Evolutionary conservation across 2,329 filamentous ascomycete species (phyloP).

Genomic region (Claviceps sp.): DNA sequence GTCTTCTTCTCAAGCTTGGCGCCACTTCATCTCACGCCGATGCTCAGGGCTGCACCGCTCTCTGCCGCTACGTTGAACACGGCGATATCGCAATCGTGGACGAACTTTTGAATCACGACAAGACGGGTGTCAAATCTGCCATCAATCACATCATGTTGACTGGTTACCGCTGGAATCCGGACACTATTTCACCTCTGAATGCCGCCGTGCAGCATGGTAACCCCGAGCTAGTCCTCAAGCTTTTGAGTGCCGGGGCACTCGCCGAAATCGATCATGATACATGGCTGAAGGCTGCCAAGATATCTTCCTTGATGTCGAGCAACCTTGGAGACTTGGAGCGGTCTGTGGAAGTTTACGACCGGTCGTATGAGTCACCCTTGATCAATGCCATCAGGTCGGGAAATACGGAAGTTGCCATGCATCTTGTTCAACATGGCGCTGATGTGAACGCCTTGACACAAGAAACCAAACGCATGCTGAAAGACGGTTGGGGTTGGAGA

Average conservation of each 20-base stretch:
- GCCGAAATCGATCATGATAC: constrained; percentile 47
- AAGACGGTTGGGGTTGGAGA: constrained; percentile 16
- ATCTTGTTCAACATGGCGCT: constrained; percentile 49
- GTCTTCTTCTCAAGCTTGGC: constrained; percentile 53
- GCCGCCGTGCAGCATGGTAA: constrained; percentile 44
- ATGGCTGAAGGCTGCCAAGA: constrained; percentile 45
- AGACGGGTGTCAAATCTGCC: constrained; percentile 45
- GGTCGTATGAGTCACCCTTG: constrained; percentile 48
- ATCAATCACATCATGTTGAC: constrained; percentile 49
- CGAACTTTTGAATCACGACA: constrained; percentile 40
- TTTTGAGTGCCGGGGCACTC: constrained; percentile 51
- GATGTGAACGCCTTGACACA: constrained; percentile 48
- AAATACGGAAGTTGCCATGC: constrained; percentile 33
- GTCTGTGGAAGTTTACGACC: constrained; percentile 35
- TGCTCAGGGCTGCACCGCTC: constrained; percentile 44
- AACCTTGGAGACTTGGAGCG: constrained; percentile 27
- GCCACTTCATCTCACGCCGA: constrained; percentile 65
- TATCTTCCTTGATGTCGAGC: constrained; percentile 24
- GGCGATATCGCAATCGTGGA: constrained; percentile 35
- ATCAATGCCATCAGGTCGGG: constrained; percentile 40
- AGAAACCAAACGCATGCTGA: constrained; percentile 21
- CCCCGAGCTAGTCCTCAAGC: constrained; percentile 36
- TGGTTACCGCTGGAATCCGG: constrained; percentile 18
- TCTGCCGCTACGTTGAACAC: constrained; percentile 49
- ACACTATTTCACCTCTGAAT: constrained; percentile 37